These are phyloP conservation scores for Harringtonia aguacate DNA, from an alignment of 2,329 filamentous ascomycete species.

Conservation along the genomic window DNA sequence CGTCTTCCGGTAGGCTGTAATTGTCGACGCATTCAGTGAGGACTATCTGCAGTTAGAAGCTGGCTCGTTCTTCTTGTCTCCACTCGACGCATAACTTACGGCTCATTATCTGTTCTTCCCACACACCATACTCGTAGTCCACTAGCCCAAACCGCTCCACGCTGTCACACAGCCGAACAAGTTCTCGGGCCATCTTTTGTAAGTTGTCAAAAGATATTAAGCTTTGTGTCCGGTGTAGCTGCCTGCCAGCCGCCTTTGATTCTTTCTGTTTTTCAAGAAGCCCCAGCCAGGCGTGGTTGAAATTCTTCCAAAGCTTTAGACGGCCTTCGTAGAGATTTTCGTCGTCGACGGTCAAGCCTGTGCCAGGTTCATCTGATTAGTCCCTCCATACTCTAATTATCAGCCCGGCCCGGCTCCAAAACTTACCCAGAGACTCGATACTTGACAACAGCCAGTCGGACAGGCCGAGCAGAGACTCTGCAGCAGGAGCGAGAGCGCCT, in stretches of 20 bases:
- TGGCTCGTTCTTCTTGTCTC: background rate
- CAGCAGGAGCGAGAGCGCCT: constrained; percentile 37
- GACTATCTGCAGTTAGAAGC: background rate
- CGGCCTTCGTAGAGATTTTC: constrained; percentile 63
- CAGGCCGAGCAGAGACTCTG: constrained; percentile 39
- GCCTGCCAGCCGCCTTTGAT: constrained; percentile 49
- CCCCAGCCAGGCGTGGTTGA: constrained; percentile 86
- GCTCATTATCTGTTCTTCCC: constrained; percentile 83
- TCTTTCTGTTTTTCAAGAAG: constrained; percentile 78
- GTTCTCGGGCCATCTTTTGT: constrained; percentile 69
- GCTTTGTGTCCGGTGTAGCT: constrained; percentile 45
- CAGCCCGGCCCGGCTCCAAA: too few species aligned
- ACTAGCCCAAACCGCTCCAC: constrained; percentile 89
- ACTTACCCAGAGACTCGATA: constrained; percentile 44
- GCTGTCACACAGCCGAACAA: constrained; percentile 73
- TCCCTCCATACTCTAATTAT: background rate
- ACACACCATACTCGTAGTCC: constrained; percentile 94
- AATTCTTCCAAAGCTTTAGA: constrained; percentile 82
- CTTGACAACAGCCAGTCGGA: constrained; percentile 47
- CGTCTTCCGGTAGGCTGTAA: background rate
- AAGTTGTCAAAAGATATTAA: constrained; percentile 60
- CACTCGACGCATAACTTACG: constrained; percentile 42
- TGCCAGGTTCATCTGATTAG: background rate
- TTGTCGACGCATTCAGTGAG: background rate
- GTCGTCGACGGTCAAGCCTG: constrained; percentile 80